Conservation (phyloP, 257 asterid genomes). For the Capsicum baccatum region DNA sequence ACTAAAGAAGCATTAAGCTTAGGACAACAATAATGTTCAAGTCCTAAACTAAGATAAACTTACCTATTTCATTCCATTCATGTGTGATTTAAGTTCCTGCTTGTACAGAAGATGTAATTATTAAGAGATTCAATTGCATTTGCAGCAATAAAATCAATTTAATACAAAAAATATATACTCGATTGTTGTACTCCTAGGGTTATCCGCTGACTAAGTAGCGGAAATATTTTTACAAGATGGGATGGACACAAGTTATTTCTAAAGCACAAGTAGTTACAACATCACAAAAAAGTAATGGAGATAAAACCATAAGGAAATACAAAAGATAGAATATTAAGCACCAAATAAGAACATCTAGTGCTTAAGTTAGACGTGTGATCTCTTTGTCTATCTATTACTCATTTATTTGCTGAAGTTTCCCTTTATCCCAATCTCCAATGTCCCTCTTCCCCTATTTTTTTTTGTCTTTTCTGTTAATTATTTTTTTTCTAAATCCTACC, state of each 20-base stretch:
- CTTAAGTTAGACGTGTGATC: conserved; percentile 72
- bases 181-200: conserved; percentile 51
- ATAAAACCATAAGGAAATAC: conserved; percentile 39
- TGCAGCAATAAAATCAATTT: background rate
- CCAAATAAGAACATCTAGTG: conserved; percentile 48
- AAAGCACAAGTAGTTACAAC: conserved; percentile 63
- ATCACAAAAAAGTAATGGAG: conserved; percentile 72
- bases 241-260: conserved; percentile 70
- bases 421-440: background rate
- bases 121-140: conserved; percentile 17
- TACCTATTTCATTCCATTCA: conserved; percentile 56
- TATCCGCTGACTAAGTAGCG: conserved; percentile 77
- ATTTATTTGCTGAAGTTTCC: conserved; percentile 27
- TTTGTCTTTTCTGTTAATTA: background rate
- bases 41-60: background rate
- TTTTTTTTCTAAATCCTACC: background rate
- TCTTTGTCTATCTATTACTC: conserved; percentile 27
- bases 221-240: conserved; percentile 56
- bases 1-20: background rate
- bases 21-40: background rate
- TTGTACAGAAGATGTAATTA: conserved; percentile 45
- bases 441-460: background rate
- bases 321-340: conserved; percentile 36
- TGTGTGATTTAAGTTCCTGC: conserved; percentile 65
- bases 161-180: no score